Evolutionary conservation across 805 yeast species (phyloP).

Genomic region (Priceomyces castillae): DNA sequence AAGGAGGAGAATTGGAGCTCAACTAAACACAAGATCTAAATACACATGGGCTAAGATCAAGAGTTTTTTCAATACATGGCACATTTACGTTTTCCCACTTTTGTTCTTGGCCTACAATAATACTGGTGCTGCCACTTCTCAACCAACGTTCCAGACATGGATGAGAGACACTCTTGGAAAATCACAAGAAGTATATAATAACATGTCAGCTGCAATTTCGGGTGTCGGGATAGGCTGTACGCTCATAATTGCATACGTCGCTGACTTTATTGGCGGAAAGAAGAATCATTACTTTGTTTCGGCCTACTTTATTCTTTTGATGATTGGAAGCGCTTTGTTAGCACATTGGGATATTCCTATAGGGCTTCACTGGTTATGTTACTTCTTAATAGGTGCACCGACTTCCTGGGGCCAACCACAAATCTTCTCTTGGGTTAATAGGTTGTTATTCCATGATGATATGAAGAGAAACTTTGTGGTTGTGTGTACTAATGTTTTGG

Average conservation of each 20-base stretch:
- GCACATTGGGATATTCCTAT: constrained; percentile 49
- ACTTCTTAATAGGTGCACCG: constrained; percentile 47
- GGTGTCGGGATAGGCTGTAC: constrained; percentile 27
- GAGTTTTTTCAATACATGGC: constrained; percentile 48
- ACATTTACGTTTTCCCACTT: constrained; percentile 43
- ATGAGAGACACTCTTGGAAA: constrained; percentile 27
- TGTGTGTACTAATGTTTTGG: constrained; percentile 36
- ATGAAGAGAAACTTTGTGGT: constrained; percentile 39
- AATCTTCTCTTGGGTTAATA: constrained; percentile 56
- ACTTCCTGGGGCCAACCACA: constrained; percentile 54
- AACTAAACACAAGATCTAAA: constrained; percentile 38
- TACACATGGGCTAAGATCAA: constrained; percentile 42
- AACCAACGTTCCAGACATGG: constrained; percentile 40
- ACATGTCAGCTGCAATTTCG: constrained; percentile 28
- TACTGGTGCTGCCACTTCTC: constrained; percentile 23
- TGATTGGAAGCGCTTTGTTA: constrained; percentile 42
- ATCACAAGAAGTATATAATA: constrained; percentile 30
- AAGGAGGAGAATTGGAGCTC: constrained; percentile 40
- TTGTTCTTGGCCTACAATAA: constrained; percentile 38
- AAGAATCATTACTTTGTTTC: constrained; percentile 36
- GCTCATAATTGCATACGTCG: constrained; percentile 23
- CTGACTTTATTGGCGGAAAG: constrained; percentile 30
- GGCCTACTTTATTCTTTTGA: constrained; percentile 36
- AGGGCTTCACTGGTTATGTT: constrained; percentile 50
- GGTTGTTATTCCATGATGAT: constrained; percentile 43